phyloP scores from a whole-genome alignment of 306 rosid genomes.

The Cucurbita argyrosperma region DNA sequence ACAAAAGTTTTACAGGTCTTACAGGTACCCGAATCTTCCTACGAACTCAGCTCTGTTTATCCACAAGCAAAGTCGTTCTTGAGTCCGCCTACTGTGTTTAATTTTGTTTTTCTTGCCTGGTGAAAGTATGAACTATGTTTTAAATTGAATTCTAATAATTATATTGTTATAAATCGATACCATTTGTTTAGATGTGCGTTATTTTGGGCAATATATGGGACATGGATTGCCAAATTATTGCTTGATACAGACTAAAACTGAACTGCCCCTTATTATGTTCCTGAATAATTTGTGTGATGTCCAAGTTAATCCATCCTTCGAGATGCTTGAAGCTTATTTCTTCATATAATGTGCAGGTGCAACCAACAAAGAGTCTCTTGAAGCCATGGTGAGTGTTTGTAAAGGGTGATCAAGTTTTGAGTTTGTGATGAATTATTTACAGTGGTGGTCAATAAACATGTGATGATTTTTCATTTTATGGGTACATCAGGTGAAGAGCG shows the following conservation, averaged over 20 bases:
- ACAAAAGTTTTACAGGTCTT: conserved; percentile 37
- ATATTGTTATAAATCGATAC: not conserved
- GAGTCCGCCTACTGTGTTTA: not conserved
- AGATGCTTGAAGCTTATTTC: not conserved
- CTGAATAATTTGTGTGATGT: not conserved
- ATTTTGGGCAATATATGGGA: not conserved
- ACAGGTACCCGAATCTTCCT: conserved; percentile 22
- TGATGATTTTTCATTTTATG: not conserved
- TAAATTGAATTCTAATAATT: not conserved
- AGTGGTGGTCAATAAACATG: not conserved
- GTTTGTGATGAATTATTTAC: not conserved
- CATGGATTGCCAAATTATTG: not conserved
- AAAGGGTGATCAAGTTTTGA: not conserved
- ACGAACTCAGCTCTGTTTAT: not conserved
- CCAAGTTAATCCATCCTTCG: not conserved
- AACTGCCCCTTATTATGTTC: not conserved
- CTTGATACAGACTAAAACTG: not conserved
- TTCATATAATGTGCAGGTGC: conserved; percentile 35
- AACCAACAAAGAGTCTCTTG: conserved; percentile 54
- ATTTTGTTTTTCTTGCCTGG: not conserved
- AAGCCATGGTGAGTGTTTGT: conserved; percentile 55
- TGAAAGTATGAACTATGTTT: not conserved
- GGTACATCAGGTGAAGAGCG: conserved; percentile 49
- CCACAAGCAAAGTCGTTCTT: not conserved
- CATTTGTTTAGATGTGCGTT: not conserved